Evolutionary conservation across 2,329 filamentous ascomycete species (phyloP), one percentile per base, ranked within the genome.

Genomic region (Aureobasidium sp.): DNA sequence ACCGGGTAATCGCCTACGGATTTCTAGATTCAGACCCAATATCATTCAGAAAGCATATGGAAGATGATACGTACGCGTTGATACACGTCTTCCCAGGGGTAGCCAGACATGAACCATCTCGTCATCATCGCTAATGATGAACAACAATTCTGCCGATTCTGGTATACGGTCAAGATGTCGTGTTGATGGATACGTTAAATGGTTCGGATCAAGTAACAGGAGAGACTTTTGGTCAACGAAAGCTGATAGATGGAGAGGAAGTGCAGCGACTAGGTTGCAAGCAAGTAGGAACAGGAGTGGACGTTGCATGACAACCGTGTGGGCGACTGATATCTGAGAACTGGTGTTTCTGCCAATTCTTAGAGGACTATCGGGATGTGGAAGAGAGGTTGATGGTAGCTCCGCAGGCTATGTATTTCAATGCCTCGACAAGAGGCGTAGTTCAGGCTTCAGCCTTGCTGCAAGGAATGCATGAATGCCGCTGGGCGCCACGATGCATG

Each of bases 81-180:
- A 67, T 12, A 72, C 50, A 13, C 65, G 65, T 61, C 65, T 61
- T 13, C 68, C 67, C n/a, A 72, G 51, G 8, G 71, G 71, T 41
- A 73, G 50, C 71, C 70, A 73, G 13, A 70, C 53, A 62, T 71
- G 71, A 44, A 63, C 48, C 23, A 67, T 64, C n/a, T 67, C 63
- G 23, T 63, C 65, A 36, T 66, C 63, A 3, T 62, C 58, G 13
- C 56, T 62, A 20, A 41, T 65, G 26, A 67, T 71, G 42, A 73
- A 68, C 13, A 72, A 62, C 52, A 73, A 52, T 15, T 70, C 71
- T 34, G 69, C 69, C 1, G 69, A 71, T 37, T 69, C 69, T 29
- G 68, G 61, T 32, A 64, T 62, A n/a, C 67, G 68, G 13, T 70
- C 69, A 52, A 69, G 65, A 26, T 44, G 57, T 41, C 58, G 46